Percentiles rank a stretch among this genome's conserved stretches.
These are phyloP conservation scores for Cryptosporidium tyzzeri DNA, from an alignment of 169 alveolate species.

Conservation along the genomic window DNA sequence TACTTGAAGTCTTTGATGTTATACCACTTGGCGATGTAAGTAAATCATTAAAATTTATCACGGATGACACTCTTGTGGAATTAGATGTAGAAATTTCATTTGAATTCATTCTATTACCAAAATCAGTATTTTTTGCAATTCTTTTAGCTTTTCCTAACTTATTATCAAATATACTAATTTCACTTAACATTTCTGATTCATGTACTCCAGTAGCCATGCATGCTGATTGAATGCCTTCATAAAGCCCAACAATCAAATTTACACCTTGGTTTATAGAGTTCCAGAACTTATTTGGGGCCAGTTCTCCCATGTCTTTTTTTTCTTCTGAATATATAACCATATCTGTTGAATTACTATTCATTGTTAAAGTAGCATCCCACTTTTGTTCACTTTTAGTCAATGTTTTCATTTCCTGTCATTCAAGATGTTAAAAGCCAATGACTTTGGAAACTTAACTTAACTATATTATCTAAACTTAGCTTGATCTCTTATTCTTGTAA, in stretches of 20 bases:
- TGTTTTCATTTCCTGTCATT: neutral
- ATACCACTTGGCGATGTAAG: conserved; percentile 16
- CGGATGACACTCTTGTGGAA: conserved; percentile 58
- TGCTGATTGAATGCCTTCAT: conserved; percentile 72
- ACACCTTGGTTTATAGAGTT: conserved; percentile 50
- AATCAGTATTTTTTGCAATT: neutral
- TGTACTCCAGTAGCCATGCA: conserved; percentile 46
- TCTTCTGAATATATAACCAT: conserved; percentile 33
- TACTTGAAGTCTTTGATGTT: conserved; percentile 56
- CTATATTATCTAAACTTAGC: neutral
- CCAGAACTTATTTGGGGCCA: conserved; percentile 37
- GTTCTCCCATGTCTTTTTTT: neutral
- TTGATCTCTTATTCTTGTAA: neutral
- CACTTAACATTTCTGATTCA: conserved; percentile 34
- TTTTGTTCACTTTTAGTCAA: conserved; percentile 1
- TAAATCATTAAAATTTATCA: conserved; percentile 21
- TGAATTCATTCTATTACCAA: conserved; percentile 1
- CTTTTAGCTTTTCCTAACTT: conserved; percentile 1
- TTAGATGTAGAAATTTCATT: conserved; percentile 45
- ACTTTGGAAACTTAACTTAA: neutral
- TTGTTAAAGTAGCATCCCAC: neutral
- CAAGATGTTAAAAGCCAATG: neutral
- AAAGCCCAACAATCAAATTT: conserved; percentile 57
- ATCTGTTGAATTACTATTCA: conserved; percentile 15
- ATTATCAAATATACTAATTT: conserved; percentile 15